These are phyloP conservation scores for Choiromyces venosus DNA, from an alignment of 495 filamentous ascomycete species.

Conservation along the genomic window DNA sequence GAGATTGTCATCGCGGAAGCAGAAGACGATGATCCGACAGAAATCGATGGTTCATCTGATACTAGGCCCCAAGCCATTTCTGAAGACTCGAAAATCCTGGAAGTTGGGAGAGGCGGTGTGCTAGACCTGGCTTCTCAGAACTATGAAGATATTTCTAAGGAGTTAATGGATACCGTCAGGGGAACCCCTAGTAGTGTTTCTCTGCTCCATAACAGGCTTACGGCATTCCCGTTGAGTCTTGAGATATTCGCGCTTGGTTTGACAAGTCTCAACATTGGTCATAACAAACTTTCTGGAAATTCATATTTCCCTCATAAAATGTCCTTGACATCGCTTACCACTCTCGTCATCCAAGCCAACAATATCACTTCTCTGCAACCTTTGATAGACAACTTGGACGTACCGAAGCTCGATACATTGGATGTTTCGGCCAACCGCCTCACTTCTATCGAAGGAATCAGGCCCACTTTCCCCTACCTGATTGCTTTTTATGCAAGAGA, in stretches of 20 bases:
- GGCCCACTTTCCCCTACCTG: constrained; percentile 59
- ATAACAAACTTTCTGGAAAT: constrained; percentile 65
- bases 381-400: constrained; percentile 58
- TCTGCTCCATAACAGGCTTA: constrained; percentile 71
- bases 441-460: constrained; percentile 55
- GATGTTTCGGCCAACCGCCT: constrained; percentile 78
- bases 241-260: constrained; percentile 62
- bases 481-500: constrained; percentile 64
- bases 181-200: constrained; percentile 52
- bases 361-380: constrained; percentile 60
- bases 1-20: constrained; percentile 73
- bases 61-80: constrained; percentile 16
- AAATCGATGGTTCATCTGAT: constrained; percentile 79
- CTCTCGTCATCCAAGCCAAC: constrained; percentile 67
- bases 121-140: constrained; percentile 67
- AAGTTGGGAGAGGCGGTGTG: constrained; percentile 54
- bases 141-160: constrained; percentile 49
- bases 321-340: constrained; percentile 64
- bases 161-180: constrained; percentile 48
- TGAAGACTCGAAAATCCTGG: constrained; percentile 15
- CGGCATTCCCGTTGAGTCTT: constrained; percentile 61
- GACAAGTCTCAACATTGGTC: constrained; percentile 68
- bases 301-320: constrained; percentile 57
- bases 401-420: constrained; percentile 65
- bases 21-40: constrained; percentile 63